Percentiles rank a stretch among this genome's conserved stretches.
phyloP scores from a whole-genome alignment of 495 filamentous ascomycete genomes.

The Podospora didyma region DNA sequence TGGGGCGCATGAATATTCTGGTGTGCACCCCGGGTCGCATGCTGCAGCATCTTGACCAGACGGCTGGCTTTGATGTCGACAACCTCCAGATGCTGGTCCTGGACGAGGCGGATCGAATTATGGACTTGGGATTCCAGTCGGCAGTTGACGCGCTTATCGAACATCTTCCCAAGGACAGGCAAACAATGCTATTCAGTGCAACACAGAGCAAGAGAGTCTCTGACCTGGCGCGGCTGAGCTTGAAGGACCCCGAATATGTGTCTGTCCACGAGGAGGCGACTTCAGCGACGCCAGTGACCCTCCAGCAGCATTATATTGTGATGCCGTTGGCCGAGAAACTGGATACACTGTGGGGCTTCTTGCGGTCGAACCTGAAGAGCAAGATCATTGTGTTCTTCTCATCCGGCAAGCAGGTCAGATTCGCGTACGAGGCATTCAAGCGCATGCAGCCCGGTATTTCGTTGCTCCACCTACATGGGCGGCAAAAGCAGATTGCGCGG shows the following conservation, averaged over 20 bases:
- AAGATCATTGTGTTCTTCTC: slow-evolving; percentile 95
- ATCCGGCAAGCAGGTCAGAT: slow-evolving; percentile 93
- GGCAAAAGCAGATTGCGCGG: slow-evolving; percentile 85
- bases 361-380: slow-evolving; percentile 78
- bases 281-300: slow-evolving; percentile 74
- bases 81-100: slow-evolving; percentile 91
- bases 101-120: slow-evolving; percentile 93
- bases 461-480: slow-evolving; percentile 89
- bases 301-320: slow-evolving; percentile 89
- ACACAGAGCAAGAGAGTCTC: slow-evolving; percentile 94
- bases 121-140: slow-evolving; percentile 96
- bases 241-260: slow-evolving; percentile 91
- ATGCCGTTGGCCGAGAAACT: slow-evolving; percentile 83
- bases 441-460: slow-evolving; percentile 94
- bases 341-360: slow-evolving; percentile 87
- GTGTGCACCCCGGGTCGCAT: slow-evolving; percentile 95
- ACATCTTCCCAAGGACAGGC: slow-evolving; percentile 79
- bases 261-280: slow-evolving; percentile 82
- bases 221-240: slow-evolving; percentile 81
- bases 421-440: slow-evolving; percentile 88
- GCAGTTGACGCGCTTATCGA: slow-evolving; percentile 91
- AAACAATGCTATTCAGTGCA: slow-evolving; percentile 92
- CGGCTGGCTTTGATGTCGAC: slow-evolving; percentile 80
- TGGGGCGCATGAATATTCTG: slow-evolving; percentile 94
- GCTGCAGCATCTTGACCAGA: slow-evolving; percentile 94